These are phyloP conservation scores for Cajanus cajan DNA, from an alignment of 306 rosid species.

Conservation along the genomic window DNA sequence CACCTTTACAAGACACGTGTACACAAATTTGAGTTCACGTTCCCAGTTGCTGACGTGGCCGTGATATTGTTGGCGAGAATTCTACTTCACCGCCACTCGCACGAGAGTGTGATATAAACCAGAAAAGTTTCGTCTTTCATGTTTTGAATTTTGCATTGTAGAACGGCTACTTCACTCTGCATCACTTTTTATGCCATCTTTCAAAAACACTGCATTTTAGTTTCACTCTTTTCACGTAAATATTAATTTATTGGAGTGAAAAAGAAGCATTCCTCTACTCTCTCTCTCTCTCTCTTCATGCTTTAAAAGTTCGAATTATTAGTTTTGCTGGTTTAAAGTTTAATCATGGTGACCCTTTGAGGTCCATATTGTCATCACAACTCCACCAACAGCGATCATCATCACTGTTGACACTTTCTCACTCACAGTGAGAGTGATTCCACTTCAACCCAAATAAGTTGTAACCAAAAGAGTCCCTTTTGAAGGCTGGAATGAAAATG, in stretches of 20 bases:
- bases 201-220: slow-evolving; percentile 39
- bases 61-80: background rate
- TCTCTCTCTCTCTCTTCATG: slow-evolving; percentile 31
- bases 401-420: slow-evolving; percentile 29
- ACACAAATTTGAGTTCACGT: background rate
- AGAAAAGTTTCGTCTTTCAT: background rate
- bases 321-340: slow-evolving; percentile 25
- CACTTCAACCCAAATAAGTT: slow-evolving; percentile 4
- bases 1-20: background rate
- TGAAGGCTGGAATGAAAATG: slow-evolving; percentile 39
- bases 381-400: slow-evolving; percentile 18
- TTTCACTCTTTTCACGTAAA: slow-evolving; percentile 9
- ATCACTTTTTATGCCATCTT: slow-evolving; percentile 32
- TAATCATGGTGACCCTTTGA: slow-evolving; percentile 29
- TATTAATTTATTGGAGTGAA: slow-evolving; percentile 28
- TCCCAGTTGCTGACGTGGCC: background rate
- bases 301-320: slow-evolving; percentile 42
- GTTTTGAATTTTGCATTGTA: slow-evolving; percentile 27
- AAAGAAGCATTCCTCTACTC: slow-evolving; percentile 11
- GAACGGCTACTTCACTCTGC: slow-evolving; percentile 51
- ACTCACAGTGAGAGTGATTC: background rate
- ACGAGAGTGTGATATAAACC: slow-evolving; percentile 4
- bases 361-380: slow-evolving; percentile 34
- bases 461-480: slow-evolving; percentile 14
- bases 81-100: background rate